Base-by-base conservation (phyloP, 2,329 filamentous ascomycete genomes). In the Pseudocercospora crystallina region DNA sequence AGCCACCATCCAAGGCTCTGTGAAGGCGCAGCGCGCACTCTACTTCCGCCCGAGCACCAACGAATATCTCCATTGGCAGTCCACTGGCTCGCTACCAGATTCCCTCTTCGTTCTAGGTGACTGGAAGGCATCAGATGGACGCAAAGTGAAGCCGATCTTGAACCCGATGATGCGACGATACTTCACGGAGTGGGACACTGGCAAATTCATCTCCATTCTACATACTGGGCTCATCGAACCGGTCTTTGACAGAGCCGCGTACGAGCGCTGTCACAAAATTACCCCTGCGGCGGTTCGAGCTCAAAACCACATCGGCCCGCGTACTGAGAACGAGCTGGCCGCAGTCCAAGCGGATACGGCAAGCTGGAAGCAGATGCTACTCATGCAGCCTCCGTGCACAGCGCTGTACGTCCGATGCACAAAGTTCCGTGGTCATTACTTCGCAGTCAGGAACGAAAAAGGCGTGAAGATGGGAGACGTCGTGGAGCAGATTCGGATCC, bases 341-440 rank as follows among this genome's bases (percentile, higher is more conserved):
- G 37, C 37, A 13, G 15, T 41, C 20, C 3, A 26, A 26, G 20
- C 20, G 4, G 4, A 4, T 26, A 26, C 7, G 20, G 46, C 46
- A 26, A 26, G 13, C 5, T 49, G 46, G 46, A 34, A 38, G 32
- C 29, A 42, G 13, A 42, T 49, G 46, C 15, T 49, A 3, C 8
- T 49, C 13, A 49, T 38, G 14, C 46, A 49, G 37, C 46, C 46
- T 12, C 46, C 46, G 8, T 41, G 38, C 38, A 26, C 20, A 20
- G 8, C 20, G 15, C 15, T 41, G 15, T 7, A 2, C 17, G 12
- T 41, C 15, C 8, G 38, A 41, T 26, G 13, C 12, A 12, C 10
- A 5, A 26, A 30, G n/a, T n/a, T n/a, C n/a, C 14, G 10, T 8
- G 15, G 8, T 5, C 8, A 30, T 10, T 13, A 5, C 17, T 20